Conservation (phyloP, 2,329 filamentous ascomycete species). For the Pseudocercospora crystallina region DNA sequence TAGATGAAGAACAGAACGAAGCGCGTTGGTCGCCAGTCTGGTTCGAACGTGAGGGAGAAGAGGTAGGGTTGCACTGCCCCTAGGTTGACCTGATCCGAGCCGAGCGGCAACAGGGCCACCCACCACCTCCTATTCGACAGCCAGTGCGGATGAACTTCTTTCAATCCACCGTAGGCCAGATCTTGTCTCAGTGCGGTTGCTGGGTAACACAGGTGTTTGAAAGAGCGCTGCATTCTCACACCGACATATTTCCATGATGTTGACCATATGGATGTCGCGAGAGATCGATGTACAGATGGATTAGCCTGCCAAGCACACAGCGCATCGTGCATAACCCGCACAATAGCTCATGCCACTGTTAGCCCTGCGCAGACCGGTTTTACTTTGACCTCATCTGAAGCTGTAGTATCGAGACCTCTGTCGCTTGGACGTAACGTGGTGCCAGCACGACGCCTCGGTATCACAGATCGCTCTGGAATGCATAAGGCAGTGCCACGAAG, state of each 20-base stretch:
- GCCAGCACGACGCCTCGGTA: neutral
- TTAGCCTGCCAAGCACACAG: conserved; percentile 9
- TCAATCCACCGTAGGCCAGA: neutral
- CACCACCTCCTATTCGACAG: conserved; percentile 3
- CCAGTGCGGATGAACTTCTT: conserved; percentile 1
- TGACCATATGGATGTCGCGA: neutral
- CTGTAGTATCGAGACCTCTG: neutral
- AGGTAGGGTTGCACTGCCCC: conserved; percentile 1
- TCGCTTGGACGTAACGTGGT: neutral
- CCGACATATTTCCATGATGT: conserved; percentile 7
- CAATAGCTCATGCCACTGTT: conserved; percentile 1
- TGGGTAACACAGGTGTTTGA: conserved; percentile 8
- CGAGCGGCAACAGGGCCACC: neutral
- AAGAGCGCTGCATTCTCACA: conserved; percentile 4
- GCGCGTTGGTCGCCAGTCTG: neutral
- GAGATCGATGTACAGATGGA: too few species aligned
- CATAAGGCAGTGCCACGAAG: conserved; percentile 18
- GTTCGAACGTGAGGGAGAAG: neutral
- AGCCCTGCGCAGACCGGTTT: conserved; percentile 6
- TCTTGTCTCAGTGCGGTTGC: conserved; percentile 7
- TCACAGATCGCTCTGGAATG: conserved; percentile 15
- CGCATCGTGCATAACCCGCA: conserved; percentile 17
- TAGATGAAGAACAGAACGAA: neutral
- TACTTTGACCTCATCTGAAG: conserved; percentile 3
- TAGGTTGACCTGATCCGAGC: neutral